These are phyloP conservation scores for Botrytis hyacinthi DNA, from an alignment of 2,329 filamentous ascomycete species.

Conservation along the genomic window DNA sequence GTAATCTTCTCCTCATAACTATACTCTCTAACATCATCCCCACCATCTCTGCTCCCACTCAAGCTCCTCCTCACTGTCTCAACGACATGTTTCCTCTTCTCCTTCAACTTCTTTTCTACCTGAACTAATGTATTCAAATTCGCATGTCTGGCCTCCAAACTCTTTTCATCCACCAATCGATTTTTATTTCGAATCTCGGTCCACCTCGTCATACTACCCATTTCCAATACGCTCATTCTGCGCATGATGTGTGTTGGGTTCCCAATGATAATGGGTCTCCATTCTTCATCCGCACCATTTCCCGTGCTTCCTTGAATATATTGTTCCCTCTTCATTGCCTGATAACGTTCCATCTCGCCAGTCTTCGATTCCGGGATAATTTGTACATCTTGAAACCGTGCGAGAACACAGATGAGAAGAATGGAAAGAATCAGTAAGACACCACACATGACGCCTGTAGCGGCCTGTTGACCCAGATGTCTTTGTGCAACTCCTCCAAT, in stretches of 20 bases:
- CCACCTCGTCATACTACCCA: conserved; percentile 67
- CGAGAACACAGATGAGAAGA: conserved; percentile 59
- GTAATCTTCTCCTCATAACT: conserved; percentile 24
- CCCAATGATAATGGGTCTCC: conserved; percentile 69
- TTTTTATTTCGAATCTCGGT: conserved; percentile 67
- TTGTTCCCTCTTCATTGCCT: conserved; percentile 43
- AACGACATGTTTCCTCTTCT: conserved; percentile 29
- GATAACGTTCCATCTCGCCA: conserved; percentile 53
- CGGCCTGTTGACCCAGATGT: conserved; percentile 62
- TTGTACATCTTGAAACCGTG: conserved; percentile 63
- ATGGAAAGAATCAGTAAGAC: conserved; percentile 65
- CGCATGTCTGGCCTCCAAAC: conserved; percentile 37
- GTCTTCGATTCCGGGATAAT: conserved; percentile 64
- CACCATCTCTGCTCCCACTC: conserved; percentile 26
- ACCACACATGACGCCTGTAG: conserved; percentile 66
- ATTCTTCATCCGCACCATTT: conserved; percentile 46
- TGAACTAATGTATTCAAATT: conserved; percentile 34
- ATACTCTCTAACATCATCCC: conserved; percentile 23
- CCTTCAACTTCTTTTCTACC: conserved; percentile 29
- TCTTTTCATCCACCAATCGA: conserved; percentile 50
- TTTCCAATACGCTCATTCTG: conserved; percentile 68
- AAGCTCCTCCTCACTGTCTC: conserved; percentile 28
- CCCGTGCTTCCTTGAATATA: conserved; percentile 38
- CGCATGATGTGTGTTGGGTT: conserved; percentile 67
- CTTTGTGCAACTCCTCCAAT: conserved; percentile 67